Conservation (phyloP, 176 grass and related monocot species). For the Thinopyrum elongatum region DNA sequence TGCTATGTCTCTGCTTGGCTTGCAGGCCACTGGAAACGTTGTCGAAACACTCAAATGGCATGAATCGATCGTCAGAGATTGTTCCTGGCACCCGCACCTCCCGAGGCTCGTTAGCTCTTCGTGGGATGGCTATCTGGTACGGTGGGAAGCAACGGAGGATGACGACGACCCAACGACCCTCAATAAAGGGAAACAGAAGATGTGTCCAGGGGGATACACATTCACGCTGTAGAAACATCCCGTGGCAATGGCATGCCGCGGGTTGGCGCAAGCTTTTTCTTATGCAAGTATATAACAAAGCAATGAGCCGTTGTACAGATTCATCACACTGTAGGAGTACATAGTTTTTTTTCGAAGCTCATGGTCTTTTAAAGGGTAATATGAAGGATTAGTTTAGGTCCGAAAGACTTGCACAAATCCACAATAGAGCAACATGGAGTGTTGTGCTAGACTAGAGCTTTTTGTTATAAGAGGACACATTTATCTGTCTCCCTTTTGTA, state of each 20-base stretch:
- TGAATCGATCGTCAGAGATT: conserved; percentile 68
- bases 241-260: no score
- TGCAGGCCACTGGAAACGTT: conserved; percentile 54
- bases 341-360: not conserved
- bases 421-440: not conserved
- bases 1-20: not conserved
- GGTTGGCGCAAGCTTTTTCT: not conserved
- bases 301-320: not conserved
- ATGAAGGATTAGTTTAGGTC: not conserved
- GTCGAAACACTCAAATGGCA: conserved; percentile 63
- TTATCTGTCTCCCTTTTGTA: not conserved
- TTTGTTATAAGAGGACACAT: not conserved
- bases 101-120: conserved; percentile 76
- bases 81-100: conserved; percentile 75
- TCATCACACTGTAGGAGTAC: not conserved
- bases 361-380: not conserved
- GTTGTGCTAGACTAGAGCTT: not conserved
- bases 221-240: conserved; percentile 39
- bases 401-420: not conserved
- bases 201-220: conserved; percentile 31
- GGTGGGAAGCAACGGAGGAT: conserved; percentile 65
- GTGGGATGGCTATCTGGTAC: conserved; percentile 67
- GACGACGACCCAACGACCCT: conserved; percentile 25
- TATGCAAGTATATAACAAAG: not conserved
- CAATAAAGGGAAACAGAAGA: conserved; percentile 25